Conservation (phyloP, 305 asterid species). For the Lippia alba region DNA sequence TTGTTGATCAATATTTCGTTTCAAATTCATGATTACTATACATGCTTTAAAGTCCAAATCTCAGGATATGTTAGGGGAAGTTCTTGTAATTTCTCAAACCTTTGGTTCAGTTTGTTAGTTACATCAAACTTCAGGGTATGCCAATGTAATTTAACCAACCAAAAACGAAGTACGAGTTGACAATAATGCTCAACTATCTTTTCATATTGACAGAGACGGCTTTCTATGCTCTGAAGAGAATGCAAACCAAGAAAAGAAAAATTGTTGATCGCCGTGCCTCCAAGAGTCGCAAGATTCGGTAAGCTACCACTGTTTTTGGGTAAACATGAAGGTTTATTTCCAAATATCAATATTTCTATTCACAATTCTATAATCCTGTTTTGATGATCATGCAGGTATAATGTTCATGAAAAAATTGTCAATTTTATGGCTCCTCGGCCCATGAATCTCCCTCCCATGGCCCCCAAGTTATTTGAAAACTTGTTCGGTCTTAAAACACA, state of each 20-base stretch:
- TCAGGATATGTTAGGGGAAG: too few species aligned
- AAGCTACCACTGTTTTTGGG: slow-evolving; percentile 27
- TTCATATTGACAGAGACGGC: slow-evolving; percentile 61
- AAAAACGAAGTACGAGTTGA: slow-evolving; percentile 21
- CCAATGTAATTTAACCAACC: not conserved
- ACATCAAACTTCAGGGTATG: not conserved
- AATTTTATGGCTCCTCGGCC: slow-evolving; percentile 92
- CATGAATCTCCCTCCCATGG: slow-evolving; percentile 59
- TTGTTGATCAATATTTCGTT: too few species aligned
- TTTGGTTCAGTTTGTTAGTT: too few species aligned
- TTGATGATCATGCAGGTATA: slow-evolving; percentile 61
- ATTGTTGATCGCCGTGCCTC: slow-evolving; percentile 91
- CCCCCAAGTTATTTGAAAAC: slow-evolving; percentile 61
- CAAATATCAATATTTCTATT: not conserved
- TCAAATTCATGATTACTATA: too few species aligned
- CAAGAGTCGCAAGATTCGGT: slow-evolving; percentile 94
- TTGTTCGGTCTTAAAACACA: slow-evolving; percentile 70
- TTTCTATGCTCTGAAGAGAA: slow-evolving; percentile 73
- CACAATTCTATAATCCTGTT: not conserved
- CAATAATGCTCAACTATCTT: not conserved
- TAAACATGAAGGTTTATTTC: slow-evolving; percentile 1
- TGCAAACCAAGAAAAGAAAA: slow-evolving; percentile 85
- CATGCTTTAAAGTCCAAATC: too few species aligned
- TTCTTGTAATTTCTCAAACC: too few species aligned
- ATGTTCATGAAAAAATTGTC: slow-evolving; percentile 87